Conservation (phyloP, 2,329 filamentous ascomycete genomes). For the Phyllosticta paracitricarpa region DNA sequence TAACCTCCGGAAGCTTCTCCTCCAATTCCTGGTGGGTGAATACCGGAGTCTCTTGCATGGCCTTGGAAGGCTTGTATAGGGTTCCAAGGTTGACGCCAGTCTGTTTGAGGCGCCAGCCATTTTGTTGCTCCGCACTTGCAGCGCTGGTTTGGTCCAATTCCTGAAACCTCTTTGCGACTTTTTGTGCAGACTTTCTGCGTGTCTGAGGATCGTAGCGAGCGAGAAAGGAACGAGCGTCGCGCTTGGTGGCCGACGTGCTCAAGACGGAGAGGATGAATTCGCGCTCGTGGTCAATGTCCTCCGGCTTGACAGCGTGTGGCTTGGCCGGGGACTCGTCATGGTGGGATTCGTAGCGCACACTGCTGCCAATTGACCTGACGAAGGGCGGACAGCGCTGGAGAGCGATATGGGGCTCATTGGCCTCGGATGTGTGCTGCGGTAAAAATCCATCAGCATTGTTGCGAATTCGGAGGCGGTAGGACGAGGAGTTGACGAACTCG, state of each 20-base stretch:
- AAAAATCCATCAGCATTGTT: background rate
- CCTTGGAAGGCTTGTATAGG: slow-evolving; percentile 48
- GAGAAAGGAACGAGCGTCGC: slow-evolving; percentile 85
- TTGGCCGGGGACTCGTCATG: background rate
- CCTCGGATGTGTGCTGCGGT: background rate
- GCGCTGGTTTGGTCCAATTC: slow-evolving; percentile 7
- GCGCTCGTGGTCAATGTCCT: slow-evolving; percentile 10
- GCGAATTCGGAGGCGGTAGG: slow-evolving; percentile 6
- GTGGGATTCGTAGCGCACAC: slow-evolving; percentile 7
- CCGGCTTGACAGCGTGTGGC: background rate
- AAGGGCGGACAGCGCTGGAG: background rate
- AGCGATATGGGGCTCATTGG: background rate
- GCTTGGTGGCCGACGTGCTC: slow-evolving; percentile 79
- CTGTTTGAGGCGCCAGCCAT: slow-evolving; percentile 25
- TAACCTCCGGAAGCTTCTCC: slow-evolving; percentile 14
- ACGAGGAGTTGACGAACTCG: slow-evolving; percentile 1
- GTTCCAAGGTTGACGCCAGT: slow-evolving; percentile 51
- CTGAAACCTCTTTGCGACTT: slow-evolving; percentile 11
- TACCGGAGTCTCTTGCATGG: slow-evolving; percentile 49
- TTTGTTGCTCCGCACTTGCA: slow-evolving; percentile 20
- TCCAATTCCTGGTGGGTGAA: slow-evolving; percentile 46
- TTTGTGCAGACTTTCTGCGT: slow-evolving; percentile 13
- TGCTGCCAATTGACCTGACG: slow-evolving; percentile 3
- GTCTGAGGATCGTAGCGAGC: slow-evolving; percentile 51
- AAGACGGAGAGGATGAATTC: slow-evolving; percentile 63